These are phyloP conservation scores for Colletotrichum lentis DNA, from an alignment of 2,329 filamentous ascomycete species.

Conservation along the genomic window DNA sequence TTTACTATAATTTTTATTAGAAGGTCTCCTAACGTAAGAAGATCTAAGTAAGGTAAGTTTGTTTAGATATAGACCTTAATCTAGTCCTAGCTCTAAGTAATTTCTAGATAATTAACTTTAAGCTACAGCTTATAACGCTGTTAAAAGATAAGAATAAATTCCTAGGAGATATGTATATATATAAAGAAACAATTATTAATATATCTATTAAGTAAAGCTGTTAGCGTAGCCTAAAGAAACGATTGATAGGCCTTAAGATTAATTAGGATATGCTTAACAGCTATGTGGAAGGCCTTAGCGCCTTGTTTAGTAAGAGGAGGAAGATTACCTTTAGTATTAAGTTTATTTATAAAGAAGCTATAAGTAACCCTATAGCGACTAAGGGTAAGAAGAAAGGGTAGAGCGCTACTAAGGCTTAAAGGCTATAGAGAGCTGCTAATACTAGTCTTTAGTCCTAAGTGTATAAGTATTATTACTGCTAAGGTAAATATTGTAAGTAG, in stretches of 20 bases:
- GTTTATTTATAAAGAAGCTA: background rate
- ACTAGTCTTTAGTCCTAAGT: constrained; percentile 4
- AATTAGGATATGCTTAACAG: constrained; percentile 38
- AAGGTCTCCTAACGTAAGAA: constrained; percentile 40
- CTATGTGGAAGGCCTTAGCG: constrained; percentile 3
- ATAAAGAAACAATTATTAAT: constrained; percentile 36
- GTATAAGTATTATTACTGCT: constrained; percentile 3
- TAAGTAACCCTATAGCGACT: background rate
- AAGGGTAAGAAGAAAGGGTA: constrained; percentile 1
- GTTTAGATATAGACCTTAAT: constrained; percentile 37
- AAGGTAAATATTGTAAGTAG: background rate
- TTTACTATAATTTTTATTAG: constrained; percentile 39
- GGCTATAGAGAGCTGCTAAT: background rate
- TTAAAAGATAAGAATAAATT: constrained; percentile 33
- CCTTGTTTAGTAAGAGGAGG: background rate
- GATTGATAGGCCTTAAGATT: constrained; percentile 39
- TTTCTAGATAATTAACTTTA: constrained; percentile 39
- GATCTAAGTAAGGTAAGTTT: constrained; percentile 39
- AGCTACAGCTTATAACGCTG: constrained; percentile 22
- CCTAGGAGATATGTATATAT: constrained; percentile 30
- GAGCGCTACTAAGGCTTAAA: constrained; percentile 4
- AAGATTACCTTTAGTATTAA: background rate
- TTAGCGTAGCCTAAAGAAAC: constrained; percentile 38
- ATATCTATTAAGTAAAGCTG: constrained; percentile 37
- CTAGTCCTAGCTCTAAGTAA: constrained; percentile 41